phyloP scores from a whole-genome alignment of 345 rosid species.

The Moringa oleifera region DNA sequence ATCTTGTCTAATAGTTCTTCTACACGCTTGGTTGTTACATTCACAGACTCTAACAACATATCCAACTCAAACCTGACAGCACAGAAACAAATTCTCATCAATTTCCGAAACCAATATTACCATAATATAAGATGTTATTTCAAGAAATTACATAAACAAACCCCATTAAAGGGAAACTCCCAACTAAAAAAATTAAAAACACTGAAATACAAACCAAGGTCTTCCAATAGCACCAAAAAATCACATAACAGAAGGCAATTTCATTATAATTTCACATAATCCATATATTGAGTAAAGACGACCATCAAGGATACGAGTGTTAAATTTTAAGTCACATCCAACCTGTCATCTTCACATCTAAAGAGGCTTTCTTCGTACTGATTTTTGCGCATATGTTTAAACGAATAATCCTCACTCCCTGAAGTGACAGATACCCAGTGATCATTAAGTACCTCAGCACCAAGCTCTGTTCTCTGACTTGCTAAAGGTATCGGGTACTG shows the following conservation, averaged over 20 bases:
- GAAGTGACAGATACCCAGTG: slow-evolving; percentile 98
- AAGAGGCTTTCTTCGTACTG: slow-evolving; percentile 98
- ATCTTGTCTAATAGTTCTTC: slow-evolving; percentile 80
- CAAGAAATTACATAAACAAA: not conserved
- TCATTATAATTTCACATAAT: not conserved
- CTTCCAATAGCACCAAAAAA: not conserved
- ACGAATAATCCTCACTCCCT: slow-evolving; percentile 99
- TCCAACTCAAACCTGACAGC: slow-evolving; percentile 90
- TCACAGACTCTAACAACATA: slow-evolving; percentile 91
- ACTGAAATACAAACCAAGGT: slow-evolving; percentile 3
- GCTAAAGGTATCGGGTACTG: slow-evolving; percentile 85
- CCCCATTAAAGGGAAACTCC: slow-evolving; percentile 10
- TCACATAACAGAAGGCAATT: not conserved
- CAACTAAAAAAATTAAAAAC: not conserved
- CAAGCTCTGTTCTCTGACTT: slow-evolving; percentile 83
- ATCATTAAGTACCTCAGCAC: slow-evolving; percentile 81
- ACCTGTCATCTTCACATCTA: slow-evolving; percentile 98
- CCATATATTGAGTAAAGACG: slow-evolving; percentile 3
- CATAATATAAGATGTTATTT: slow-evolving; percentile 5
- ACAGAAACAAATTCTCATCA: slow-evolving; percentile 14
- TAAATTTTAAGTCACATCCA: slow-evolving; percentile 18
- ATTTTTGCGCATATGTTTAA: slow-evolving; percentile 97
- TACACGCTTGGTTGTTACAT: slow-evolving; percentile 70
- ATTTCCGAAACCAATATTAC: slow-evolving; percentile 5
- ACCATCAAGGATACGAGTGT: not conserved